Conservation (phyloP, 2,329 filamentous ascomycete species). For the Moelleriella libera region DNA sequence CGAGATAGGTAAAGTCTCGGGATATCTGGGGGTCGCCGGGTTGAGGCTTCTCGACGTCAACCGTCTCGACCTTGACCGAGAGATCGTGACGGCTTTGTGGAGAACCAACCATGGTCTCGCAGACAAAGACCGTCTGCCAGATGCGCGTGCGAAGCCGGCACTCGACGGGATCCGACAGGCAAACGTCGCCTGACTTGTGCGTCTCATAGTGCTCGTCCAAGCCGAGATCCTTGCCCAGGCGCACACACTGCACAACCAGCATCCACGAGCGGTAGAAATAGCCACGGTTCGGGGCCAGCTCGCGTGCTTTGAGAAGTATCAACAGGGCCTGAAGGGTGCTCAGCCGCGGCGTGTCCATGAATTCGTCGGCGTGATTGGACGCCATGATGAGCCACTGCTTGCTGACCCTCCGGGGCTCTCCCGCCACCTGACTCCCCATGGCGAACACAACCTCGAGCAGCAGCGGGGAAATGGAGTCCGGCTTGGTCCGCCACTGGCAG, state of each 20-base stretch:
- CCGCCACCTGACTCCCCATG: conserved; percentile 69
- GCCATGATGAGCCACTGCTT: conserved; percentile 88
- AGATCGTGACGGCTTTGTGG: conserved; percentile 54
- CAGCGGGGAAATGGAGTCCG: conserved; percentile 71
- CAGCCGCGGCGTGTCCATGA: conserved; percentile 80
- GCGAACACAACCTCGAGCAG: conserved; percentile 89
- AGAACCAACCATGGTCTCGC: conserved; percentile 85
- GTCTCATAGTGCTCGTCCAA: conserved; percentile 75
- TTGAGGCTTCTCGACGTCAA: not conserved
- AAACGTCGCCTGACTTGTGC: conserved; percentile 58
- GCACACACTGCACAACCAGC: conserved; percentile 78
- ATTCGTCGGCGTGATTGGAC: conserved; percentile 61
- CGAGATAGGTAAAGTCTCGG: conserved; percentile 40
- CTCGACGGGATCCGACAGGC: conserved; percentile 55
- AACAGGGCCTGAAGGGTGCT: conserved; percentile 86
- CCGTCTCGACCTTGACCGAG: not conserved
- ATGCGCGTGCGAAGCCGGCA: conserved; percentile 75
- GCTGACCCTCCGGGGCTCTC: conserved; percentile 69
- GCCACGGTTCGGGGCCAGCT: conserved; percentile 80
- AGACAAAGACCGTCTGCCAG: conserved; percentile 78
- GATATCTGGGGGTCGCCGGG: not conserved
- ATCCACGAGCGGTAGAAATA: conserved; percentile 98
- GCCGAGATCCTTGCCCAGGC: conserved; percentile 85
- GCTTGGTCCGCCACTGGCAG: conserved; percentile 74
- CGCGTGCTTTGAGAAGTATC: conserved; percentile 78